Evolutionary conservation across 139 green algal genomes (phyloP), one percentile per base, ranked within the genome.

Genomic region (Micromonas commoda): DNA sequence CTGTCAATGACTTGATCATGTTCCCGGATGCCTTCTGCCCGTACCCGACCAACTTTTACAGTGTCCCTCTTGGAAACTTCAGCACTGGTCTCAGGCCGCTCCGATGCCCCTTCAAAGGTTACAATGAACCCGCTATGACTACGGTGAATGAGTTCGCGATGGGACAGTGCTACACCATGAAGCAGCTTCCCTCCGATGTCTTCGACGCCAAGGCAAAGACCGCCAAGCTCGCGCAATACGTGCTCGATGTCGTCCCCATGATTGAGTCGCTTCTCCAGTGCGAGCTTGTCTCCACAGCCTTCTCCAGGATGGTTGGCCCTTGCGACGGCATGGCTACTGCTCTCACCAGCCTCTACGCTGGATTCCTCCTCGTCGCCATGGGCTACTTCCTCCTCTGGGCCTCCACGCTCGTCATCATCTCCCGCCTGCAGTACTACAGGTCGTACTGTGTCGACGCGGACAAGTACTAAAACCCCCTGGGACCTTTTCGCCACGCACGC

Each of bases 341-440:
- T 5, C 3, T 31, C 19, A 1, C 1, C 1, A 29, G 26, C 37
- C n/a, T 75, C 5, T 75, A 3, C 3, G n/a, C 3, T 23, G 68
- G 68, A 2, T 60, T 75, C 37, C 19, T 75, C 2, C 16, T 75
- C 2, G 61, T 32, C 34, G 16, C 37, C 0, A 26, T 75, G 34
- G 68, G 23, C 0, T 75, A 63, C 35, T 75, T 75, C 23, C 38
- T 38, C 34, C 20, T 75, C 37, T 75, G 68, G 68, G 53, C 61
- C 68, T 16, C 5, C n/a, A 33, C 53, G 68, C 37, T 75, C 21
- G 68, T 75, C 3, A 26, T 39, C 1, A n/a, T 75, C 37, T n/a
- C 24, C 2, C 35, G 68, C 20, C 31, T 75, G 68, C 33, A n/a
- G 45, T 57, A 57, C 45, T 57, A 57, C 45, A 57, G 16, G 9